Conservation (phyloP, 2,329 filamentous ascomycete genomes). For the Lasiodiplodia hormozganensis region DNA sequence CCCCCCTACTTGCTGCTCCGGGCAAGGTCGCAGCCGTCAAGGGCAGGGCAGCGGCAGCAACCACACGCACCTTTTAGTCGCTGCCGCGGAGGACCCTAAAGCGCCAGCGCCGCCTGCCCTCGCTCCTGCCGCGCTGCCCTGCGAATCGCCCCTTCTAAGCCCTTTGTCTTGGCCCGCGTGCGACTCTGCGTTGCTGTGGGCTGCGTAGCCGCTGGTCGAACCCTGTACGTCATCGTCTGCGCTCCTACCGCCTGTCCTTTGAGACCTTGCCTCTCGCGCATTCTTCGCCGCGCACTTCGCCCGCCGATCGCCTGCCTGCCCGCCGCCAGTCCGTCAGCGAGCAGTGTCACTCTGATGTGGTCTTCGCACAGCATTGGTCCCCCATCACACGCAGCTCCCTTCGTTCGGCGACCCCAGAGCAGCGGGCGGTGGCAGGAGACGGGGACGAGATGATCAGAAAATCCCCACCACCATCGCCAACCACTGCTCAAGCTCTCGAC, state of each 20-base stretch:
- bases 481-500: constrained; percentile 32
- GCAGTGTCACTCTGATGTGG: constrained; percentile 29
- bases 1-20: background rate
- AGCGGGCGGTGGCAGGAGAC: constrained; percentile 29
- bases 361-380: constrained; percentile 29
- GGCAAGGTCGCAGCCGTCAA: constrained; percentile 7
- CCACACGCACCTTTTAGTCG: constrained; percentile 16
- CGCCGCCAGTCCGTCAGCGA: constrained; percentile 16
- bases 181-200: background rate
- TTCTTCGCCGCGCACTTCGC: constrained; percentile 26
- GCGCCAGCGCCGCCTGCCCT: constrained; percentile 17
- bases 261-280: constrained; percentile 28
- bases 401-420: constrained; percentile 27
- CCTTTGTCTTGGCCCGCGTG: constrained; percentile 18
- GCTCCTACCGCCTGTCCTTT: constrained; percentile 18
- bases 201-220: constrained; percentile 13
- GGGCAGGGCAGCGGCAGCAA: constrained; percentile 23
- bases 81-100: constrained; percentile 3
- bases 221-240: constrained; percentile 26
- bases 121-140: constrained; percentile 5
- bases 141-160: constrained; percentile 7
- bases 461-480: constrained; percentile 27
- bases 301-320: constrained; percentile 19
- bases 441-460: constrained; percentile 31
- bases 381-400: constrained; percentile 26